Evolutionary conservation across 2,329 filamentous ascomycete genomes (phyloP).

Genomic region (Diaporthe nobilis): DNA sequence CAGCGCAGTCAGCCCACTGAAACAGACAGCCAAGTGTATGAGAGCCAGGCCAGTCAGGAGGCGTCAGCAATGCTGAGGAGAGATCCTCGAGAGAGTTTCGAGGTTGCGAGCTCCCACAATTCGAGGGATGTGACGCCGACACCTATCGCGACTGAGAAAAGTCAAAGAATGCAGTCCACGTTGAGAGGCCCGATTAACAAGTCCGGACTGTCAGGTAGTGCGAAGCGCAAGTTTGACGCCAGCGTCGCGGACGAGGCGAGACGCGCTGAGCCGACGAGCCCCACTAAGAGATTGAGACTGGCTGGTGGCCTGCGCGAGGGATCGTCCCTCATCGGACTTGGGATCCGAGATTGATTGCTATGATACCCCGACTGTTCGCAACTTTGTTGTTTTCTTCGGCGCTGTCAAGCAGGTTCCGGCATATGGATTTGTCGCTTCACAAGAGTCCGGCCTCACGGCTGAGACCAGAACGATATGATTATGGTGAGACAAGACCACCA

Average conservation of each 20-base stretch:
- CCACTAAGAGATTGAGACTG: conserved; percentile 66
- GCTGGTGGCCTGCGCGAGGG: conserved; percentile 57
- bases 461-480: background rate
- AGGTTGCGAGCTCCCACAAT: conserved; percentile 59
- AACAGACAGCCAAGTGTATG: conserved; percentile 74
- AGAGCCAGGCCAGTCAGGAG: conserved; percentile 83
- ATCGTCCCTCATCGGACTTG: conserved; percentile 62
- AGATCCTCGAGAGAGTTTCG: conserved; percentile 67
- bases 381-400: background rate
- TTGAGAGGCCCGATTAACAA: conserved; percentile 62
- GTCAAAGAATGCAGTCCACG: conserved; percentile 65
- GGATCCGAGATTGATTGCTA: conserved; percentile 55
- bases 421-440: background rate
- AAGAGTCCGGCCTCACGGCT: conserved; percentile 11
- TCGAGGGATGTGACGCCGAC: conserved; percentile 61
- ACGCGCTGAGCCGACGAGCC: conserved; percentile 58
- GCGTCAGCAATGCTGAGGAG: conserved; percentile 82
- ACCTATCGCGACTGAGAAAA: conserved; percentile 60
- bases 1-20: conserved; percentile 44
- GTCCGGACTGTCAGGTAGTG: conserved; percentile 50
- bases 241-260: conserved; percentile 48
- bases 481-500: background rate
- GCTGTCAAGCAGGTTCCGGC: background rate
- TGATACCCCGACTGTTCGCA: conserved; percentile 35
- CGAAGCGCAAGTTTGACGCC: conserved; percentile 65